These are phyloP conservation scores for Peronosclerospora sorghi DNA, from an alignment of 352 stramenopile genomes.

Conservation along the genomic window DNA sequence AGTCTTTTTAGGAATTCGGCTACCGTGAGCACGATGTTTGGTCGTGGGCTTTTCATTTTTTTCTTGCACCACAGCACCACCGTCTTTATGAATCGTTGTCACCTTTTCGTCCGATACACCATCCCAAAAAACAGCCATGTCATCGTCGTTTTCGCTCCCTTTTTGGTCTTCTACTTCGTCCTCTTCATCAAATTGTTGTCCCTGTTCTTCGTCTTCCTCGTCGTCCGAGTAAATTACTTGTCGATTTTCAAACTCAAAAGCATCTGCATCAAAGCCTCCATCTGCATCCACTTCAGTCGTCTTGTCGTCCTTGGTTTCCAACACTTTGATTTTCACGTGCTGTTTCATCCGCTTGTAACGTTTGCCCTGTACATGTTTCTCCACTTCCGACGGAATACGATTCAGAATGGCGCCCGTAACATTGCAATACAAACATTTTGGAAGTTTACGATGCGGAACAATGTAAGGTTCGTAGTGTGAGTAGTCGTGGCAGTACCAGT, in stretches of 20 bases:
- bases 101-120: slow-evolving; percentile 30
- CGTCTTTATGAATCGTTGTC: slow-evolving; percentile 11
- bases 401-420: slow-evolving; percentile 82
- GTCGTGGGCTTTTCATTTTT: slow-evolving; percentile 22
- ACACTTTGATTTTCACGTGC: slow-evolving; percentile 45
- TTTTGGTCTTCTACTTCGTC: slow-evolving; percentile 14
- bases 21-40: slow-evolving; percentile 25
- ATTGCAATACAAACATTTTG: slow-evolving; percentile 83
- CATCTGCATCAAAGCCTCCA: slow-evolving; percentile 65
- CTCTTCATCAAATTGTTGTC: too few relatives aligned
- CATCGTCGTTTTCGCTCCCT: slow-evolving; percentile 20
- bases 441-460: slow-evolving; percentile 68
- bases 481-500: slow-evolving; percentile 87
- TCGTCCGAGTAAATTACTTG: slow-evolving; percentile 64
- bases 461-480: slow-evolving; percentile 88
- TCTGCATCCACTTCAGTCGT: slow-evolving; percentile 14
- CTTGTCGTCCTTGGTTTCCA: slow-evolving; percentile 19
- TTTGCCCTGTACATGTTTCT: slow-evolving; percentile 85
- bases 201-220: slow-evolving; percentile 39
- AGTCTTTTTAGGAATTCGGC: slow-evolving; percentile 19
- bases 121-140: slow-evolving; percentile 54
- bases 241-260: slow-evolving; percentile 74
- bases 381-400: slow-evolving; percentile 78
- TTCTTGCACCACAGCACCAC: not conserved
- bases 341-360: slow-evolving; percentile 74